Percentiles rank a stretch among this genome's conserved stretches.
Evolutionary conservation across 306 rosid genomes (phyloP).

Genomic region (Sindora glabra): DNA sequence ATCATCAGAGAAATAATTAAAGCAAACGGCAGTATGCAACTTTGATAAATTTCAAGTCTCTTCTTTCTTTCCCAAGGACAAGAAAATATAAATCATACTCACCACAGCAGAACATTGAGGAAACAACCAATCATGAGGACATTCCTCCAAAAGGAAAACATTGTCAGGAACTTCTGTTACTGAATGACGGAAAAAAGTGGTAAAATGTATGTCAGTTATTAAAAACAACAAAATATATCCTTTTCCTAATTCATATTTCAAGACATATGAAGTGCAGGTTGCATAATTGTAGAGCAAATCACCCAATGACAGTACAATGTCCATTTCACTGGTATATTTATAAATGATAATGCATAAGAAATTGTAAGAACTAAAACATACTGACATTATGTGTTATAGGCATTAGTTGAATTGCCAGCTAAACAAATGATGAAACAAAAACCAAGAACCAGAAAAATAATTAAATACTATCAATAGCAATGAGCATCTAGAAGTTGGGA

Average conservation of each 20-base stretch:
- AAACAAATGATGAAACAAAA: too few species aligned
- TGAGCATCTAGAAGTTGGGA: too few species aligned
- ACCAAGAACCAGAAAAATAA: neutral
- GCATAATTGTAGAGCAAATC: neutral
- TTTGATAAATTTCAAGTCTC: too few species aligned
- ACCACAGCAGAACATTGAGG: constrained; percentile 98
- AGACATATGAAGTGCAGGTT: neutral
- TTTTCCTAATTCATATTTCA: neutral
- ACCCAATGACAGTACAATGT: too few species aligned
- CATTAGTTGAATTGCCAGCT: too few species aligned
- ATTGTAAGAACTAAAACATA: neutral
- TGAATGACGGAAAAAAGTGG: constrained; percentile 36
- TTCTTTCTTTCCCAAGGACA: too few species aligned
- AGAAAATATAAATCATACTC: constrained; percentile 21
- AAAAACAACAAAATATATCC: constrained; percentile 8
- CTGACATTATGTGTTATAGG: too few species aligned
- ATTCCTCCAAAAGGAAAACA: constrained; percentile 78
- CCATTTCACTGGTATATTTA: neutral
- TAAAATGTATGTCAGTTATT: neutral
- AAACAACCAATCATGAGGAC: constrained; percentile 97
- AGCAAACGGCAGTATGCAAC: too few species aligned
- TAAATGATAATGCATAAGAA: neutral
- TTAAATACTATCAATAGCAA: neutral
- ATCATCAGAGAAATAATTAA: too few species aligned
- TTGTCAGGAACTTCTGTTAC: constrained; percentile 60